phyloP scores from a whole-genome alignment of 1,139 yeast genomes.

The Casaregolazyma suthepensis region DNA sequence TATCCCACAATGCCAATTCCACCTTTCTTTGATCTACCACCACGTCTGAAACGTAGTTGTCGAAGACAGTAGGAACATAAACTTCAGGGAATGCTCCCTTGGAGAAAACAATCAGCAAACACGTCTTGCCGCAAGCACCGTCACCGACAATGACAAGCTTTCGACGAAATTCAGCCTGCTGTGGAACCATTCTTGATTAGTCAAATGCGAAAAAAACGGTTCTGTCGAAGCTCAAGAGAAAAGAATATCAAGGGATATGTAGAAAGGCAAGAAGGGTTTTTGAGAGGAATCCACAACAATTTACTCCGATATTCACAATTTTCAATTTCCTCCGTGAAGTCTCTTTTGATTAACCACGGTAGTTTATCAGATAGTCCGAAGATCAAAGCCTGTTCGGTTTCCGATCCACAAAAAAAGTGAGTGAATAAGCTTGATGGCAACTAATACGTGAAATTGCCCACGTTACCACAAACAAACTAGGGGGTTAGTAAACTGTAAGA shows the following conservation, averaged over 20 bases:
- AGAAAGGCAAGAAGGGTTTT: background rate
- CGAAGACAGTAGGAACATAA: constrained; percentile 93
- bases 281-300: background rate
- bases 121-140: constrained; percentile 95
- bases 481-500: background rate
- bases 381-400: background rate
- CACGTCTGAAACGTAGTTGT: constrained; percentile 90
- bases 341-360: background rate
- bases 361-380: background rate
- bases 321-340: background rate
- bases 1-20: constrained; percentile 94
- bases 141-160: constrained; percentile 92
- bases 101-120: constrained; percentile 49
- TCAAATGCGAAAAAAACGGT: background rate
- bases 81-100: constrained; percentile 95
- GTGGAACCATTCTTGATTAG: constrained; percentile 29
- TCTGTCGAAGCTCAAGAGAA: background rate
- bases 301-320: background rate
- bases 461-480: background rate
- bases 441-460: background rate
- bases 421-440: background rate
- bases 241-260: background rate
- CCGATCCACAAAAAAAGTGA: background rate
- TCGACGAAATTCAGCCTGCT: constrained; percentile 39
- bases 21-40: constrained; percentile 91